Percentiles rank a stretch among this genome's conserved stretches.
These are phyloP conservation scores for Candida qinlingensis DNA, from an alignment of 805 yeast genomes.

Conservation along the genomic window DNA sequence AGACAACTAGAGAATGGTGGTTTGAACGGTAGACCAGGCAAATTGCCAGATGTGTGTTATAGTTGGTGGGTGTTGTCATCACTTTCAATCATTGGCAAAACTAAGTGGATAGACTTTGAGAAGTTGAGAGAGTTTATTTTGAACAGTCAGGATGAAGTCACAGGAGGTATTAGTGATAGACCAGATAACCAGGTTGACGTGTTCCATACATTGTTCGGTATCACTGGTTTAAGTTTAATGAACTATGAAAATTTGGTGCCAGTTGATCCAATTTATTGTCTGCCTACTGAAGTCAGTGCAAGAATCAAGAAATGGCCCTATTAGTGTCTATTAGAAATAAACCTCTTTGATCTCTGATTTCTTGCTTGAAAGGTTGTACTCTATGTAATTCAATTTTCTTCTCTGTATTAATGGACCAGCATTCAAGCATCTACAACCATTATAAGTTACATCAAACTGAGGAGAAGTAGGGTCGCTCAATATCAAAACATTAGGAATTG, in stretches of 20 bases:
- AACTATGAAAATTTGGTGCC: conserved; percentile 52
- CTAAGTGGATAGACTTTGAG: conserved; percentile 72
- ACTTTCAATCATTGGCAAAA: conserved; percentile 56
- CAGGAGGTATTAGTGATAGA: conserved; percentile 91
- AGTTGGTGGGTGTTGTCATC: conserved; percentile 95
- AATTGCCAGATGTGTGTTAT: conserved; percentile 95
- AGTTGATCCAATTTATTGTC: conserved; percentile 83
- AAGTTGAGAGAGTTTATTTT: conserved; percentile 65
- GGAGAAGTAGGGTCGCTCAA: conserved; percentile 72
- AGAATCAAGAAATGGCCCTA: conserved; percentile 33
- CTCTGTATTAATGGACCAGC: conserved; percentile 52
- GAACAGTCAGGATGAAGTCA: conserved; percentile 64
- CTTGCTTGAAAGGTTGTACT: conserved; percentile 60
- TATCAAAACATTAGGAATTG: conserved; percentile 64
- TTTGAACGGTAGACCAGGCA: conserved; percentile 92
- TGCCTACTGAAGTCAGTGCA: conserved; percentile 46
- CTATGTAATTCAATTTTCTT: conserved; percentile 59
- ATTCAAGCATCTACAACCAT: conserved; percentile 77
- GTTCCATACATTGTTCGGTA: conserved; percentile 85
- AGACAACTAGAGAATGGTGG: conserved; percentile 87
- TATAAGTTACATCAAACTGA: conserved; percentile 67
- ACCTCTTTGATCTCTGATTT: conserved; percentile 44
- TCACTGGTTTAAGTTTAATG: conserved; percentile 80
- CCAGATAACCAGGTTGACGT: conserved; percentile 90
- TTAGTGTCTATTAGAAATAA: conserved; percentile 26